Evolutionary conservation across 176 grass and related monocot genomes (phyloP).

Genomic region (Oryza brachyantha): DNA sequence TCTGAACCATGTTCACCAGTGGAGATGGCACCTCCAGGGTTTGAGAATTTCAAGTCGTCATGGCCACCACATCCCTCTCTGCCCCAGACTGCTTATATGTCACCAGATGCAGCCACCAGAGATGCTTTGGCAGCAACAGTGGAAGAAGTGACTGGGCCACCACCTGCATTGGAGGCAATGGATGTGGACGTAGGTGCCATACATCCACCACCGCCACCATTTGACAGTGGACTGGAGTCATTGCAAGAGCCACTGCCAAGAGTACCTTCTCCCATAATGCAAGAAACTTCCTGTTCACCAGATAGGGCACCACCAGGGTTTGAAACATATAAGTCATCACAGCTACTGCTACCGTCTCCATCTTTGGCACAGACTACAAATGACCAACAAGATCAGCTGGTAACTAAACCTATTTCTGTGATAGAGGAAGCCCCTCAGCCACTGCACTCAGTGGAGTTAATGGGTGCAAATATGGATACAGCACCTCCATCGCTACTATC

Average conservation of each 20-base stretch:
- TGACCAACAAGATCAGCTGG: background rate
- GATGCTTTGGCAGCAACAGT: background rate
- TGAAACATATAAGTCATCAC: constrained; percentile 32
- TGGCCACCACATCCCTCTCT: background rate
- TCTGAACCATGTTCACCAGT: constrained; percentile 14
- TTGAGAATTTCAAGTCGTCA: background rate
- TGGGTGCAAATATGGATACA: background rate
- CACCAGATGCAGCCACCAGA: background rate
- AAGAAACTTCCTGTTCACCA: background rate
- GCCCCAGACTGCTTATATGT: background rate
- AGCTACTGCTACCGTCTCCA: constrained; percentile 1
- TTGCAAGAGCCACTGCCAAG: background rate
- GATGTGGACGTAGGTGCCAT: constrained; percentile 10
- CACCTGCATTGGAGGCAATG: constrained; percentile 1
- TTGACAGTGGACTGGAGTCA: background rate
- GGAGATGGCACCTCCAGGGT: constrained; percentile 11
- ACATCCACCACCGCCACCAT: background rate
- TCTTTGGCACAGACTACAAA: constrained; percentile 8
- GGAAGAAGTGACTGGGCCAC: background rate
- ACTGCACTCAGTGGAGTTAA: background rate
- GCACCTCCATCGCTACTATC: background rate
- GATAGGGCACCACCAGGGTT: constrained; percentile 33
- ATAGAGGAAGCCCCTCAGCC: background rate
- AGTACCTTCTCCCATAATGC: constrained; percentile 7
- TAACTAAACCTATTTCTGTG: constrained; percentile 3